Evolutionary conservation across 805 yeast species (phyloP).

Genomic region (Barnettozyma vustinii): DNA sequence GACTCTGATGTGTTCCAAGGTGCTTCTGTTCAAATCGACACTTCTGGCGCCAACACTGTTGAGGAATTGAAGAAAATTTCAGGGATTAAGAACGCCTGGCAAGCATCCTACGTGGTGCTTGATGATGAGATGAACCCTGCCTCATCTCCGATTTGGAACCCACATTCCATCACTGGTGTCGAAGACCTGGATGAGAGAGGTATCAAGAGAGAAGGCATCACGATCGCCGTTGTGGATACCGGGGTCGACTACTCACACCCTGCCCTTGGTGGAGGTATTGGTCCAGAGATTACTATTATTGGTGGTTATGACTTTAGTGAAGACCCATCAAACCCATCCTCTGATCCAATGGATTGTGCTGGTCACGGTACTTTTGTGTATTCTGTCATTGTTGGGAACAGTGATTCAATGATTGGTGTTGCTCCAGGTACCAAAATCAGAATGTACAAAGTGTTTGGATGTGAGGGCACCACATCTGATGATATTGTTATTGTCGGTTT

Average conservation of each 20-base stretch:
- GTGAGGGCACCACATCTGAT: constrained; percentile 6
- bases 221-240: constrained; percentile 8
- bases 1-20: constrained; percentile 14
- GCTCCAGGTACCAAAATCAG: constrained; percentile 15
- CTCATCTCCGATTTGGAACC: constrained; percentile 2
- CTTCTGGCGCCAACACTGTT: constrained; percentile 6
- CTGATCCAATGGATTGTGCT: constrained; percentile 14
- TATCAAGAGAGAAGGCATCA: constrained; percentile 6
- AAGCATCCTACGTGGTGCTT: constrained; percentile 9
- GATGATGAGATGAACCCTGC: constrained; percentile 7
- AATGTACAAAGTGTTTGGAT: constrained; percentile 14
- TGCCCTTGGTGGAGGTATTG: constrained; percentile 11
- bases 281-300: constrained; percentile 8
- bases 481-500: constrained; percentile 15
- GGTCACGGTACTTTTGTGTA: constrained; percentile 19
- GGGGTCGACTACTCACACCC: constrained; percentile 9
- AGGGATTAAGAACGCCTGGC: constrained; percentile 14
- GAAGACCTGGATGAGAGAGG: constrained; percentile 4
- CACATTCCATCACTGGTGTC: constrained; percentile 9
- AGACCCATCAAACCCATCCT: constrained; percentile 7
- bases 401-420: constrained; percentile 9
- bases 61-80: constrained; percentile 5
- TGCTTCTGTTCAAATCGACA: constrained; percentile 9
- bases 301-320: constrained; percentile 13
- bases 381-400: constrained; percentile 11